These are phyloP conservation scores for Diplodia scrobiculata DNA, from an alignment of 2,329 filamentous ascomycete species.

Conservation along the genomic window DNA sequence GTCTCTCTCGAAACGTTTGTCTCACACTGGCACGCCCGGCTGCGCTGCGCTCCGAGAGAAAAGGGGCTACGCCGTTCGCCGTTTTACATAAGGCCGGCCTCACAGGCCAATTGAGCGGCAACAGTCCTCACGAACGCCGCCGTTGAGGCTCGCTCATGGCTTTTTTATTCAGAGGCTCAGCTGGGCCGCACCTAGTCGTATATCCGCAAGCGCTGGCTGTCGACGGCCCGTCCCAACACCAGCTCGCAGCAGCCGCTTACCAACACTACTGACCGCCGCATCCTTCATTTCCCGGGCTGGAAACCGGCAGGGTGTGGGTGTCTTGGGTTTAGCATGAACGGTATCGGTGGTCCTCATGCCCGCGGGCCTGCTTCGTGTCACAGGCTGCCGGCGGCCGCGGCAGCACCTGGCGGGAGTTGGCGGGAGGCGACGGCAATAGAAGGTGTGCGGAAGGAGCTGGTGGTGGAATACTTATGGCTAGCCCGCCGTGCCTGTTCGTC, in stretches of 20 bases:
- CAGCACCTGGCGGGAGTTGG: not conserved
- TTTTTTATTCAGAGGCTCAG: constrained; percentile 11
- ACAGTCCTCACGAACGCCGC: not conserved
- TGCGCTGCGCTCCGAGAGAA: constrained; percentile 13
- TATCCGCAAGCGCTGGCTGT: not conserved
- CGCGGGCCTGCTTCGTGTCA: not conserved
- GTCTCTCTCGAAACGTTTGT: constrained; percentile 28
- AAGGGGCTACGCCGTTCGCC: constrained; percentile 27
- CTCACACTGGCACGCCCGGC: constrained; percentile 18
- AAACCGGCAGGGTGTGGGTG: constrained; percentile 16
- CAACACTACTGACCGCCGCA: constrained; percentile 16
- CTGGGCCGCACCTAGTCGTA: not conserved
- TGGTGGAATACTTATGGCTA: constrained; percentile 15
- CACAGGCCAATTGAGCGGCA: constrained; percentile 13
- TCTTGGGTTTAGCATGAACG: constrained; percentile 27
- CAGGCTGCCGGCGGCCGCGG: not conserved
- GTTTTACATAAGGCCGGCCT: constrained; percentile 27
- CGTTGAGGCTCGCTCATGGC: constrained; percentile 12
- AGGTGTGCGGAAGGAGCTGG: not conserved
- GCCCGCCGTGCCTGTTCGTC: not conserved
- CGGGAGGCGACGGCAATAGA: not conserved
- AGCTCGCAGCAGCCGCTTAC: constrained; percentile 3
- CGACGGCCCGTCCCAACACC: not conserved
- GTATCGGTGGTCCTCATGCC: constrained; percentile 18
- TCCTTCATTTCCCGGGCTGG: constrained; percentile 25